phyloP scores from a whole-genome alignment of 1,284 basidiomycete species.

The Malassezia pachydermatis region DNA sequence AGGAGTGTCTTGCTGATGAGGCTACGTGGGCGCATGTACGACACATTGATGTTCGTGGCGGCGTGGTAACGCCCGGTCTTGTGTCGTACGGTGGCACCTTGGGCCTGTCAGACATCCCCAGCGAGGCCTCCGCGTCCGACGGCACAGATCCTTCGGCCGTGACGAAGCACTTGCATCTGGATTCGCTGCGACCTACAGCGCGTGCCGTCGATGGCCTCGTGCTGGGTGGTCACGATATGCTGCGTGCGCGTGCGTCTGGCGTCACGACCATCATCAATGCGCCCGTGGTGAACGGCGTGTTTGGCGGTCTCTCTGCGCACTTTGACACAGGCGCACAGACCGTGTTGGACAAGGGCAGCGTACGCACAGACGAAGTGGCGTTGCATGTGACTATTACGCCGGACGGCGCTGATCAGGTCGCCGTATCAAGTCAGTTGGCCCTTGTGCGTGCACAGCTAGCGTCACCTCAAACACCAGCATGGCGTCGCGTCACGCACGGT shows the following conservation, averaged over 20 bases:
- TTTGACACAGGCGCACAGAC: constrained; percentile 23
- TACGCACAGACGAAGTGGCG: constrained; percentile 61
- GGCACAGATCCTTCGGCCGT: constrained; percentile 16
- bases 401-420: constrained; percentile 50
- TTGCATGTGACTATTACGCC: constrained; percentile 60
- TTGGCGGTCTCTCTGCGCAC: constrained; percentile 53
- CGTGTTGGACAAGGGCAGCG: constrained; percentile 56
- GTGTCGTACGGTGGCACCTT: constrained; percentile 31
- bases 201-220: constrained; percentile 33
- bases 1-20: not conserved
- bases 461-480: constrained; percentile 50
- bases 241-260: constrained; percentile 51
- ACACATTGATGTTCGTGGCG: constrained; percentile 21
- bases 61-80: constrained; percentile 17
- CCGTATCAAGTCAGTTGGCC: constrained; percentile 62
- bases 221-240: constrained; percentile 33
- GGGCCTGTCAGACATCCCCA: constrained; percentile 34
- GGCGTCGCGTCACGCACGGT: constrained; percentile 48
- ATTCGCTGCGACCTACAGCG: constrained; percentile 7
- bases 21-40: not conserved
- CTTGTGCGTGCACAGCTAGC: constrained; percentile 59
- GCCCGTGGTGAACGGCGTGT: constrained; percentile 49
- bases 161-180: constrained; percentile 8
- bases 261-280: constrained; percentile 57
- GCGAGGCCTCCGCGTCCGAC: constrained; percentile 27